Evolutionary conservation across 164 flowering plant species (phyloP).

Genomic region (Annona cherimola): DNA sequence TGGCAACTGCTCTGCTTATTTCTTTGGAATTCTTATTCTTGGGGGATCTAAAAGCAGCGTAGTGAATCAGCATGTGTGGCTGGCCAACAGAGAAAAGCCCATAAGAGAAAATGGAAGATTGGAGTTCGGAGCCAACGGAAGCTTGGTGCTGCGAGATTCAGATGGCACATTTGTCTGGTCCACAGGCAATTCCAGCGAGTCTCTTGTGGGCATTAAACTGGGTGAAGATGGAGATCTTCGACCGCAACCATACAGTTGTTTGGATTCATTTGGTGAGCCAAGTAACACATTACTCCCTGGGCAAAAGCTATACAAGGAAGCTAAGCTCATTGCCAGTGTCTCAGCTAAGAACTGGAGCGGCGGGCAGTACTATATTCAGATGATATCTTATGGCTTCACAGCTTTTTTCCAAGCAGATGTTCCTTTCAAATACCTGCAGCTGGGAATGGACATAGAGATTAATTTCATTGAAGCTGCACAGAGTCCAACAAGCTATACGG

Average conservation of each 20-base stretch:
- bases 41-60: neutral
- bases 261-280: conserved; percentile 30
- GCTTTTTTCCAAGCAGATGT: neutral
- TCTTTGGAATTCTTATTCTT: neutral
- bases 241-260: neutral
- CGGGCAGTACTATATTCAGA: conserved; percentile 4
- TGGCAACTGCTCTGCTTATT: neutral
- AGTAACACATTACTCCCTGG: conserved; percentile 17
- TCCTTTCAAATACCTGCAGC: neutral
- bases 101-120: conserved; percentile 15
- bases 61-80: conserved; percentile 5
- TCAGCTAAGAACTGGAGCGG: conserved; percentile 13
- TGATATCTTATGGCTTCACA: neutral
- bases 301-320: conserved; percentile 14
- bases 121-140: conserved; percentile 15
- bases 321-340: conserved; percentile 16
- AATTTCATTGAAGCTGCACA: neutral
- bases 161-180: conserved; percentile 31
- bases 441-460: neutral
- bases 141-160: conserved; percentile 21
- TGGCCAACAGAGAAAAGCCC: conserved; percentile 17
- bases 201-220: conserved; percentile 19
- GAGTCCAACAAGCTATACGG: neutral
- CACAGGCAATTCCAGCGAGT: conserved; percentile 15
- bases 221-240: conserved; percentile 17